Conservation (phyloP, 768 basidiomycete genomes). For the Suillus clintonianus region DNA sequence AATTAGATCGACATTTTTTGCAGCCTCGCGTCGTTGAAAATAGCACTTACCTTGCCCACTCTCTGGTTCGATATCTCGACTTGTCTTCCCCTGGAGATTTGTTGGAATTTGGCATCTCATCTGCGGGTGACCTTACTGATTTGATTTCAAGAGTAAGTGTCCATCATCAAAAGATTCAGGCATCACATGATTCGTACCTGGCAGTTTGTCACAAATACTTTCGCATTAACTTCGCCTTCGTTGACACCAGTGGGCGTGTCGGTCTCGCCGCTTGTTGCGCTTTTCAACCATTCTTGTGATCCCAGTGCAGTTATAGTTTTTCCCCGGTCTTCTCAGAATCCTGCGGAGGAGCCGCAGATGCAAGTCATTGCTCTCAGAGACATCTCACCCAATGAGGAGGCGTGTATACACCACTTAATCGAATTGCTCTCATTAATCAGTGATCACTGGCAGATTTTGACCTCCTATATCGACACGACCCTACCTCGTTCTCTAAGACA, state of each 20-base stretch:
- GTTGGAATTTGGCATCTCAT: slow-evolving; percentile 54
- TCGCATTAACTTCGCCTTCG: slow-evolving; percentile 78
- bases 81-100: slow-evolving; percentile 61
- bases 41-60: slow-evolving; percentile 72
- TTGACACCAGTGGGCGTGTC: slow-evolving; percentile 82
- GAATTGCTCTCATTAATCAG: neutral
- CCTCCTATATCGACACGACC: slow-evolving; percentile 85
- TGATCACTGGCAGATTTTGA: slow-evolving; percentile 58
- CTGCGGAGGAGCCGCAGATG: slow-evolving; percentile 59
- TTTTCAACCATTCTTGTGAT: slow-evolving; percentile 87
- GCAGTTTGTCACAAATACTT: slow-evolving; percentile 91
- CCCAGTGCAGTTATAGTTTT: slow-evolving; percentile 94
- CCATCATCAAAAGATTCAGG: neutral
- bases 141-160: slow-evolving; percentile 67
- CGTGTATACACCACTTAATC: slow-evolving; percentile 26
- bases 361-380: slow-evolving; percentile 71
- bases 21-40: slow-evolving; percentile 51
- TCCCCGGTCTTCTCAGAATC: slow-evolving; percentile 50
- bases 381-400: slow-evolving; percentile 72
- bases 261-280: slow-evolving; percentile 76
- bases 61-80: slow-evolving; percentile 70
- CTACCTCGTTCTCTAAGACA: slow-evolving; percentile 60
- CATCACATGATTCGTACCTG: neutral
- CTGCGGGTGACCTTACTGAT: slow-evolving; percentile 64
- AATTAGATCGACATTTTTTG: slow-evolving; percentile 58